phyloP scores from a whole-genome alignment of 306 rosid species.

The Ammopiptanthus mongolicus region DNA sequence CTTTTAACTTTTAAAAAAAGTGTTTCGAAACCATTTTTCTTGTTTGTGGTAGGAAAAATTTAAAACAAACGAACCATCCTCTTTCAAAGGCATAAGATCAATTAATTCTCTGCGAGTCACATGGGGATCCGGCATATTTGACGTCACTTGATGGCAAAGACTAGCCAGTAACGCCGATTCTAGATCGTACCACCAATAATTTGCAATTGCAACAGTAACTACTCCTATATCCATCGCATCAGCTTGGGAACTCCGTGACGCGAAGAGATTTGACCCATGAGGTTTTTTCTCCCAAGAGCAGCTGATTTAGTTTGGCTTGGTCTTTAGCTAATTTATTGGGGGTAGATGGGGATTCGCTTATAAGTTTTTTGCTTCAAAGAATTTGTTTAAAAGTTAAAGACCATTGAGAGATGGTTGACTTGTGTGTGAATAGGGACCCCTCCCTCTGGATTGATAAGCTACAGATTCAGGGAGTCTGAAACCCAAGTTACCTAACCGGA shows the following conservation, averaged over 20 bases:
- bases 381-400: not conserved
- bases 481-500: not conserved
- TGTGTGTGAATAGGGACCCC: not conserved
- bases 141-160: not conserved
- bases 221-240: not conserved
- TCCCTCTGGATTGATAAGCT: not conserved
- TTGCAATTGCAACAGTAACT: not conserved
- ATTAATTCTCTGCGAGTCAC: not conserved
- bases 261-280: not conserved
- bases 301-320: constrained; percentile 16
- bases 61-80: too few relatives aligned
- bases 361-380: not conserved
- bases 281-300: not conserved
- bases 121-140: not conserved
- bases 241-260: constrained; percentile 3
- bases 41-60: too few relatives aligned
- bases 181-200: too few relatives aligned
- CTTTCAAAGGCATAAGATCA: too few relatives aligned
- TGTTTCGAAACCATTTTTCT: too few relatives aligned
- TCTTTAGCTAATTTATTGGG: not conserved
- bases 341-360: not conserved
- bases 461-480: not conserved
- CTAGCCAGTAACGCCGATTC: too few relatives aligned
- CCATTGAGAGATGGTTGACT: not conserved
- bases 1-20: too few relatives aligned